Conservation (phyloP, 2,329 filamentous ascomycete species). For the Colletotrichum truncatum region DNA sequence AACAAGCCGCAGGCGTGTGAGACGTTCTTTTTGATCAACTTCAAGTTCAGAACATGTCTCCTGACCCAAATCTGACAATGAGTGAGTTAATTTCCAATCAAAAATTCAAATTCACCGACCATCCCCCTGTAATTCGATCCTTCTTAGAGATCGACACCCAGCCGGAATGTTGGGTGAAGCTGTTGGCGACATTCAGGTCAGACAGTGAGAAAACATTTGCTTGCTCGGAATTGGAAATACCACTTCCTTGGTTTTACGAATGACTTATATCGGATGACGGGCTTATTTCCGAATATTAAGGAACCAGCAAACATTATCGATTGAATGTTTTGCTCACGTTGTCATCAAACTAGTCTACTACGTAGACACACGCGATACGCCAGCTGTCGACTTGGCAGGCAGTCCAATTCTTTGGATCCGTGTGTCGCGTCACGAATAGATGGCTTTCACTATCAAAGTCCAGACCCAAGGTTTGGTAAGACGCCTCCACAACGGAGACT, state of each 20-base stretch:
- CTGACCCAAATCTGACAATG: not conserved
- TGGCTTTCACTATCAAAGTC: not conserved
- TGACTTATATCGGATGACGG: not conserved
- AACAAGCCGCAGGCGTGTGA: not conserved
- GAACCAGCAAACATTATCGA: conserved; percentile 1
- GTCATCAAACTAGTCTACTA: not conserved
- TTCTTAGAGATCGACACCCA: conserved; percentile 3
- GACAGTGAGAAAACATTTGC: not conserved
- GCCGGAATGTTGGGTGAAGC: conserved; percentile 7
- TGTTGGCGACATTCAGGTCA: not conserved
- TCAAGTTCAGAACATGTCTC: not conserved
- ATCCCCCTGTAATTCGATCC: not conserved
- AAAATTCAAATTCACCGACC: not conserved
- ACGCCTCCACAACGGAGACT: conserved; percentile 10
- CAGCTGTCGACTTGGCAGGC: not conserved
- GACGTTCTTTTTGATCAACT: not conserved
- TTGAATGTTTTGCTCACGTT: not conserved
- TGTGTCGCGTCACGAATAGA: conserved; percentile 13
- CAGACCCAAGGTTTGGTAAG: not conserved
- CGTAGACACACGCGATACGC: no score
- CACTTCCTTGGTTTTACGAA: not conserved
- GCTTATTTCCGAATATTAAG: not conserved
- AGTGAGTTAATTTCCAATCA: not conserved
- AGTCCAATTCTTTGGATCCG: not conserved
- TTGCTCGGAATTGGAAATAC: not conserved